Conservation (phyloP, 192 early-diverging fungal species). For the Coemansia sp. region DNA sequence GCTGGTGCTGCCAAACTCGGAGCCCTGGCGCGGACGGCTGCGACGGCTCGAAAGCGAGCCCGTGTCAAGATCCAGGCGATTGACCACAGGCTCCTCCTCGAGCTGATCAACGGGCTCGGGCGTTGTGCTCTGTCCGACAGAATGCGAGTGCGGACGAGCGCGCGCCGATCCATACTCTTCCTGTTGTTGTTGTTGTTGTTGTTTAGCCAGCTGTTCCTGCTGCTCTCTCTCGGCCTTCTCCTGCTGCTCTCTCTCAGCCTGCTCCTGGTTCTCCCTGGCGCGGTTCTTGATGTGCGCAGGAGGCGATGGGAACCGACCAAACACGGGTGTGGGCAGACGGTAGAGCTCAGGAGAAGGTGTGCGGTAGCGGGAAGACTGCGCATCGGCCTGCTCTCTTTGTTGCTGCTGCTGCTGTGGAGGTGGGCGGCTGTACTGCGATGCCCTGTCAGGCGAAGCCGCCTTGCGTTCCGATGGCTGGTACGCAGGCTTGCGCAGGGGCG, state of each 20-base stretch:
- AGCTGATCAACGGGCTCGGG: slow-evolving; percentile 17
- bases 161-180: slow-evolving; percentile 20
- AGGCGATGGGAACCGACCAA: slow-evolving; percentile 54
- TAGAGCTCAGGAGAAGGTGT: slow-evolving; percentile 39
- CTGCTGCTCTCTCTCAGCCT: slow-evolving; percentile 4
- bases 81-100: slow-evolving; percentile 41
- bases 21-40: slow-evolving; percentile 26
- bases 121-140: slow-evolving; percentile 15
- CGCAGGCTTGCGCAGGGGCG: slow-evolving; percentile 34
- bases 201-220: background rate
- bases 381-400: slow-evolving; percentile 13
- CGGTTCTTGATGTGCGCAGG: slow-evolving; percentile 55
- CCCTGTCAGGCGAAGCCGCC: slow-evolving; percentile 13
- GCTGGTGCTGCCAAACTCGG: slow-evolving; percentile 52
- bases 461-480: slow-evolving; percentile 39
- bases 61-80: slow-evolving; percentile 42
- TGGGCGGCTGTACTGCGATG: slow-evolving; percentile 7
- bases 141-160: slow-evolving; percentile 45
- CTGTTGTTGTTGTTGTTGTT: background rate
- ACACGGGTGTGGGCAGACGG: slow-evolving; percentile 44
- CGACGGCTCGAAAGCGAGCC: slow-evolving; percentile 49
- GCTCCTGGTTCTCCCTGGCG: slow-evolving; percentile 22
- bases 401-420: slow-evolving; percentile 13
- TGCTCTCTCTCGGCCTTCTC: background rate
- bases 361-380: slow-evolving; percentile 1